These are phyloP conservation scores for Globisporangium splendens DNA, from an alignment of 352 stramenopile genomes.

Conservation along the genomic window DNA sequence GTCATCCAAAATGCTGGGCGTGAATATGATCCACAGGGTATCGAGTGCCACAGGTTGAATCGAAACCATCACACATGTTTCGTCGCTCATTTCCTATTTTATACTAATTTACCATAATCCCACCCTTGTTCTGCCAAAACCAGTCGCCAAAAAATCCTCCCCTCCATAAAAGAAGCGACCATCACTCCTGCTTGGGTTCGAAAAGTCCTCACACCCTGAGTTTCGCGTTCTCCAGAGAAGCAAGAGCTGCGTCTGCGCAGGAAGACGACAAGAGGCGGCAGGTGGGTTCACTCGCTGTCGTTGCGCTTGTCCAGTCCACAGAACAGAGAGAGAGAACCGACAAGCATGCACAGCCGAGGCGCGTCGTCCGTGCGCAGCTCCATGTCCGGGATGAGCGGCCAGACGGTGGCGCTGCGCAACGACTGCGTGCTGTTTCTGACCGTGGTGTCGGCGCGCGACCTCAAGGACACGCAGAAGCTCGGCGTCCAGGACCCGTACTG, in stretches of 20 bases:
- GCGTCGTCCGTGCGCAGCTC: constrained; percentile 14
- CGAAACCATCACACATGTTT: no score
- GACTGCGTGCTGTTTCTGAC: constrained; percentile 72
- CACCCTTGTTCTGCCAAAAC: no score
- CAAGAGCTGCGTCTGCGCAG: neutral
- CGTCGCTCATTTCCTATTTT: no score
- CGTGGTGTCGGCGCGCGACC: constrained; percentile 52
- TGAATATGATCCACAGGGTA: no score
- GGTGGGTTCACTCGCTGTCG: neutral
- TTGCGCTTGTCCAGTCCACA: neutral
- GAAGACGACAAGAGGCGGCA: neutral
- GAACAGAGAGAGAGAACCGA: neutral
- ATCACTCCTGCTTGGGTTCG: neutral
- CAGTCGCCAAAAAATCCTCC: no score
- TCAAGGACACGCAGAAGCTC: constrained; percentile 68
- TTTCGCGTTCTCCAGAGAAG: neutral
- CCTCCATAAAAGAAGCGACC: neutral
- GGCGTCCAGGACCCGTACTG: constrained; percentile 78
- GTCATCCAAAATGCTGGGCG: no score
- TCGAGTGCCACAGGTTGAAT: no score
- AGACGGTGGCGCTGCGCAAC: constrained; percentile 38
- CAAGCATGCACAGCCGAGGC: constrained; percentile 12
- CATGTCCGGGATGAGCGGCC: constrained; percentile 3
- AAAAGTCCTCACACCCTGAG: neutral
- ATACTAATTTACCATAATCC: no score